Conservation (phyloP, 176 grass and related monocot species). For the Secale cereale region DNA sequence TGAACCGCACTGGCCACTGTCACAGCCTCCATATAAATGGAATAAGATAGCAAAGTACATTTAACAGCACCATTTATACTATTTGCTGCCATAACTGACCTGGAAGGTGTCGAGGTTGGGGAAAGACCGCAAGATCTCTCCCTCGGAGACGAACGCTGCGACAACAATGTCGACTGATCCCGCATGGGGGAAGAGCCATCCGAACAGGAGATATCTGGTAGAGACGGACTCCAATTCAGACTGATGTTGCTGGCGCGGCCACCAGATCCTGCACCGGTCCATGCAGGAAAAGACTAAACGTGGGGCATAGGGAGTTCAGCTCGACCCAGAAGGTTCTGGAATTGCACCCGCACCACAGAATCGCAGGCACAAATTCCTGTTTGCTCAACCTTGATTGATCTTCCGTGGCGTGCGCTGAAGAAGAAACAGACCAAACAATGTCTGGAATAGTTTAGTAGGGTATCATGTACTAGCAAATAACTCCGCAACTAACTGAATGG, state of each 20-base stretch:
- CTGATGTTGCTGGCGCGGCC: constrained; percentile 28
- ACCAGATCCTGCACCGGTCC: constrained; percentile 46
- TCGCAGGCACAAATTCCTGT: background rate
- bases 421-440: background rate
- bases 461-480: background rate
- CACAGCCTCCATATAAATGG: background rate
- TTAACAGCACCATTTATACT: background rate
- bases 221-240: background rate
- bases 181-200: constrained; percentile 29
- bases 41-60: background rate
- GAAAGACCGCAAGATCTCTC: constrained; percentile 31
- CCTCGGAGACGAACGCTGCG: constrained; percentile 11
- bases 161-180: constrained; percentile 29
- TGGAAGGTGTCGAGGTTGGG: constrained; percentile 22
- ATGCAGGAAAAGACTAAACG: background rate
- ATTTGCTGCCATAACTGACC: constrained; percentile 1
- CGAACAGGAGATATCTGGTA: constrained; percentile 11
- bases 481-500: background rate
- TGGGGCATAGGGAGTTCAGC: background rate
- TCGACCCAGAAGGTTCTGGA: background rate
- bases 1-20: background rate
- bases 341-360: background rate
- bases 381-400: background rate
- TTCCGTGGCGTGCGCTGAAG: background rate
- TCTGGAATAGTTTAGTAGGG: background rate